These are phyloP conservation scores for Epipyxis sp. DNA, from an alignment of 108 stramenopile species.

Conservation along the genomic window DNA sequence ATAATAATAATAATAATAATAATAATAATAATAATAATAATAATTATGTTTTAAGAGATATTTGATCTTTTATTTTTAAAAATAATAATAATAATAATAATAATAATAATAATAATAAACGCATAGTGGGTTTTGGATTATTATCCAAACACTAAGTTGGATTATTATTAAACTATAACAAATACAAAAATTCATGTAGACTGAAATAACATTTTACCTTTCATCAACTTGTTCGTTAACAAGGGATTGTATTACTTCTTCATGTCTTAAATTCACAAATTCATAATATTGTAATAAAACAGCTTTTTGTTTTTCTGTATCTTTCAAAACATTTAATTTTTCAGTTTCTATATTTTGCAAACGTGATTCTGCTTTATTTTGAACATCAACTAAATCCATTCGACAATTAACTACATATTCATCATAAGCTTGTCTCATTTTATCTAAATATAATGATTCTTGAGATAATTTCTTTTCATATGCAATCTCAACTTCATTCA, in stretches of 20 bases:
- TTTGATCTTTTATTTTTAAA: too few relatives aligned
- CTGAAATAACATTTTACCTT: neutral
- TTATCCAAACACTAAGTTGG: too few relatives aligned
- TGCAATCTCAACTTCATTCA: neutral
- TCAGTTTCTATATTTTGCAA: neutral
- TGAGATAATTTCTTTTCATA: conserved; percentile 22
- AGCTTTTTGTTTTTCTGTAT: neutral
- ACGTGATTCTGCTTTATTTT: neutral
- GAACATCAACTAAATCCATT: neutral
- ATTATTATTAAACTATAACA: too few relatives aligned
- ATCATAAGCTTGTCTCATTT: conserved; percentile 30
- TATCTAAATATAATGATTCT: conserved; percentile 11
- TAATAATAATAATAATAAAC: too few relatives aligned
- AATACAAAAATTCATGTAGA: neutral
- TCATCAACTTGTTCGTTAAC: conserved; percentile 12
- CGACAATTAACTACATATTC: conserved; percentile 9
- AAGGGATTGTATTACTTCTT: conserved; percentile 17
- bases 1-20: too few relatives aligned
- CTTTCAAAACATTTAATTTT: neutral
- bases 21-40: too few relatives aligned
- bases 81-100: too few relatives aligned
- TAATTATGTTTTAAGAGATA: too few relatives aligned
- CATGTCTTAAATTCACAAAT: neutral
- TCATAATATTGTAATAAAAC: conserved; percentile 18
- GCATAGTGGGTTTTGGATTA: too few relatives aligned